phyloP scores from a whole-genome alignment of 2,329 filamentous ascomycete species.

The Myriosclerotinia scirpicola region DNA sequence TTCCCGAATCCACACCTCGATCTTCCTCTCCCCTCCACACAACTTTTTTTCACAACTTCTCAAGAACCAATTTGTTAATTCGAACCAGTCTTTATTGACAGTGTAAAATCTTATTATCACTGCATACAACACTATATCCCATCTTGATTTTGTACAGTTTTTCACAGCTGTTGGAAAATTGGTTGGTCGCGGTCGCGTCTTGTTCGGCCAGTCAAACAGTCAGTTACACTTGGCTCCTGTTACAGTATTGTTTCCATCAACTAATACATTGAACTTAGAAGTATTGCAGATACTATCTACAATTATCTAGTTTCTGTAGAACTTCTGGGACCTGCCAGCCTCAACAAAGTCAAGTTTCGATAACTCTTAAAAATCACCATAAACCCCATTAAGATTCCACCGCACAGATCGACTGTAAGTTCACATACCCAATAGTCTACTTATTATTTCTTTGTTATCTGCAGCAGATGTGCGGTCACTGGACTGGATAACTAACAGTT shows the following conservation, averaged over 20 bases:
- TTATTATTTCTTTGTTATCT: not conserved
- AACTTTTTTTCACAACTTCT: not conserved
- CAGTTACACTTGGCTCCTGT: not conserved
- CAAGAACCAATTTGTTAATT: not conserved
- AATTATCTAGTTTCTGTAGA: not conserved
- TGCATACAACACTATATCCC: not conserved
- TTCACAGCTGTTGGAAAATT: not conserved
- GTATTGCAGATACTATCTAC: not conserved
- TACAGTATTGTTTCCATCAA: not conserved
- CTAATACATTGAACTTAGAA: not conserved
- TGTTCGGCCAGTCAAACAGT: not conserved
- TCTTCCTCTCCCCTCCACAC: not conserved
- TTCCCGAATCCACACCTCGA: not conserved
- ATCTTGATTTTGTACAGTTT: not conserved
- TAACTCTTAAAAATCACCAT: not conserved
- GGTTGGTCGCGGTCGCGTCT: not conserved
- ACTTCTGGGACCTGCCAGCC: not conserved
- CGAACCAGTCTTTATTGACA: not conserved
- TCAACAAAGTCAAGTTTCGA: not conserved
- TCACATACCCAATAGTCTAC: not conserved
- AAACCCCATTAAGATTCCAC: not conserved
- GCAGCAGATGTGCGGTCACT: not conserved
- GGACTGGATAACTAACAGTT: not conserved
- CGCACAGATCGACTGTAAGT: not conserved
- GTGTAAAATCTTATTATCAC: not conserved